phyloP scores from a whole-genome alignment of 2,329 filamentous ascomycete species.

The Paraphaeosphaeria sporulosa region DNA sequence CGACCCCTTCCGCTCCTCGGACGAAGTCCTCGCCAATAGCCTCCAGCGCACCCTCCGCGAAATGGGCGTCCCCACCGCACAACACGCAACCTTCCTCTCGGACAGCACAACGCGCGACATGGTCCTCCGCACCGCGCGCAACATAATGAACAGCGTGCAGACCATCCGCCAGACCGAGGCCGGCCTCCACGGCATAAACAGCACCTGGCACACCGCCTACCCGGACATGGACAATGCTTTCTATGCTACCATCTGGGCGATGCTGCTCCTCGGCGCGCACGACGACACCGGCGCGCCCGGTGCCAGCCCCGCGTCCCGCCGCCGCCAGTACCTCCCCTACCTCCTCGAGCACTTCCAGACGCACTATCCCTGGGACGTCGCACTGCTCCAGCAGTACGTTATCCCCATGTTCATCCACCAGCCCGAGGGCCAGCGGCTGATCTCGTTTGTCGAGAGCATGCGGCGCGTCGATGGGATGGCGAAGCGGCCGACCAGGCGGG shows the following conservation, averaged over 20 bases:
- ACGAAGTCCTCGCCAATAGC: slow-evolving; percentile 68
- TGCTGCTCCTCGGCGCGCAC: slow-evolving; percentile 50
- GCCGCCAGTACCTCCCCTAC: slow-evolving; percentile 68
- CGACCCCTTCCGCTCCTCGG: slow-evolving; percentile 77
- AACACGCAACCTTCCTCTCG: slow-evolving; percentile 64
- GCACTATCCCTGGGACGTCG: slow-evolving; percentile 74
- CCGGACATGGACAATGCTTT: slow-evolving; percentile 66
- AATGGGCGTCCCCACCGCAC: slow-evolving; percentile 52
- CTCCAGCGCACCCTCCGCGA: slow-evolving; percentile 68
- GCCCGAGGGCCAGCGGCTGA: slow-evolving; percentile 62
- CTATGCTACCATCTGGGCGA: slow-evolving; percentile 78
- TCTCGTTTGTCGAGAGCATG: slow-evolving; percentile 63
- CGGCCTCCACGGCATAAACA: slow-evolving; percentile 28
- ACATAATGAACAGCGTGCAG: slow-evolving; percentile 78
- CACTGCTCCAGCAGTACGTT: slow-evolving; percentile 73
- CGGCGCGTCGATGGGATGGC: slow-evolving; percentile 63
- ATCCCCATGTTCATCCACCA: slow-evolving; percentile 65
- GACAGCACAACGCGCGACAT: slow-evolving; percentile 72
- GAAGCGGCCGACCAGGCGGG: slow-evolving; percentile 43
- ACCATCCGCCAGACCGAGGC: slow-evolving; percentile 49
- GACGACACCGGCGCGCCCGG: slow-evolving; percentile 33
- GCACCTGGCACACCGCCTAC: slow-evolving; percentile 35
- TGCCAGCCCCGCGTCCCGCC: slow-evolving; percentile 39
- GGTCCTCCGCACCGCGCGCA: slow-evolving; percentile 77
- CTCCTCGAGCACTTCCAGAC: slow-evolving; percentile 70